These are phyloP conservation scores for Xylariaceae sp. DNA, from an alignment of 2,329 filamentous ascomycete species.

Conservation along the genomic window DNA sequence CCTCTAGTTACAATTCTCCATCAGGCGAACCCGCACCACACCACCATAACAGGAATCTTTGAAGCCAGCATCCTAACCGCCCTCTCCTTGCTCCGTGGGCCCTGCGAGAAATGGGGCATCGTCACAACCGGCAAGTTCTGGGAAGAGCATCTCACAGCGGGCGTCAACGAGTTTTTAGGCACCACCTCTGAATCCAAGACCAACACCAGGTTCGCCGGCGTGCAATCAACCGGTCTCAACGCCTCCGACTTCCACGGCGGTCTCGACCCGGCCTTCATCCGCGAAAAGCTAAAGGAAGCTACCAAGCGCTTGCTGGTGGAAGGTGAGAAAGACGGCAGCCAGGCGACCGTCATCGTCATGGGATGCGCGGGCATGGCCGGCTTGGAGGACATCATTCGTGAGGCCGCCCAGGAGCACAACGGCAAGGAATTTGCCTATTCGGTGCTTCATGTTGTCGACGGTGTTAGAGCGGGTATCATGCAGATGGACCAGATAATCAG, in stretches of 20 bases:
- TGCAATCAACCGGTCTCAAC: constrained; percentile 75
- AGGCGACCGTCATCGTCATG: constrained; percentile 68
- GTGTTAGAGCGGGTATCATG: constrained; percentile 66
- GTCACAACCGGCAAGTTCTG: constrained; percentile 84
- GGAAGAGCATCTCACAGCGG: constrained; percentile 67
- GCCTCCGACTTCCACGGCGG: constrained; percentile 75
- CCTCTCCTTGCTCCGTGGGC: constrained; percentile 45
- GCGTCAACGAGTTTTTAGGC: constrained; percentile 63
- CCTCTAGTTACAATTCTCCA: constrained; percentile 46
- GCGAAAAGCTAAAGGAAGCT: constrained; percentile 62
- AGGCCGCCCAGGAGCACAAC: constrained; percentile 61
- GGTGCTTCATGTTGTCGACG: constrained; percentile 69
- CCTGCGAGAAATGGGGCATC: constrained; percentile 67
- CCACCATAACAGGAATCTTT: constrained; percentile 71
- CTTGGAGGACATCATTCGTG: constrained; percentile 70
- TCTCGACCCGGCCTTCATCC: constrained; percentile 60
- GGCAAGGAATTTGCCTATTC: constrained; percentile 54
- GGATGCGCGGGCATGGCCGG: constrained; percentile 92
- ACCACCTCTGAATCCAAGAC: constrained; percentile 31
- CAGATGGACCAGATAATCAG: constrained; percentile 55
- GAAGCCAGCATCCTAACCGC: constrained; percentile 71
- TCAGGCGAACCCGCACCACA: background rate
- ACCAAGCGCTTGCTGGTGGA: constrained; percentile 61
- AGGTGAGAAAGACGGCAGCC: constrained; percentile 36
- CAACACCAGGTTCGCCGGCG: constrained; percentile 66